A percentile compares a stretch with the other conserved stretches of the same genome.
Evolutionary conservation across 202 grass and related monocot genomes (phyloP).

Genomic region (Zizania palustris): DNA sequence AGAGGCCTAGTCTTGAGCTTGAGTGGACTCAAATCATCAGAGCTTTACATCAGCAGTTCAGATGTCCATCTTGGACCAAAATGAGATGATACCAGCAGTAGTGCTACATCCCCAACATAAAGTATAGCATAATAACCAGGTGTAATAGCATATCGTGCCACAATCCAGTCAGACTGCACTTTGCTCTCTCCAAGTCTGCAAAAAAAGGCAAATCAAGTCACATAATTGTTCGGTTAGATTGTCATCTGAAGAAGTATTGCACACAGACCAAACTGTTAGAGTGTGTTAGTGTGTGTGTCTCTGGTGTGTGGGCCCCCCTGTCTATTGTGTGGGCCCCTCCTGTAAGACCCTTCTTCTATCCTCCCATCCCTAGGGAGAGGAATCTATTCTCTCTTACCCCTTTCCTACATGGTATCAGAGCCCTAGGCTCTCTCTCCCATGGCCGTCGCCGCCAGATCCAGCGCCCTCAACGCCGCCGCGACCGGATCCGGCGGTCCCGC

Average conservation of each 20-base stretch:
- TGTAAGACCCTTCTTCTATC: too few relatives aligned
- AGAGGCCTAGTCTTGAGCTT: not conserved
- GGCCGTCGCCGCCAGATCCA: too few relatives aligned
- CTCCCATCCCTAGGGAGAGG: too few relatives aligned
- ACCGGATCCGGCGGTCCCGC: too few relatives aligned
- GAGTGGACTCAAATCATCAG: not conserved
- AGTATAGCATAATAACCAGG: not conserved
- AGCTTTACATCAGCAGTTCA: not conserved
- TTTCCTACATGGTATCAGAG: too few relatives aligned
- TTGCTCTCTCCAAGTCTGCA: not conserved
- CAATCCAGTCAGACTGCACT: not conserved
- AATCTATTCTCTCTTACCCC: too few relatives aligned
- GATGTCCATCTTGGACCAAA: not conserved
- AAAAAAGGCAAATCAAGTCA: constrained; percentile 9
- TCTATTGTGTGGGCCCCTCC: too few relatives aligned
- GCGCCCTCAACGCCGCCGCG: too few relatives aligned
- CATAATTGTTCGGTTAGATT: not conserved
- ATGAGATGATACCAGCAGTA: not conserved
- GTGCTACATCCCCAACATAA: not conserved
- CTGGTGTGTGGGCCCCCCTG: too few relatives aligned
- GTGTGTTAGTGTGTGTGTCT: too few relatives aligned
- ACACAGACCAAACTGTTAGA: not conserved
- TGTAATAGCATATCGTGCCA: not conserved
- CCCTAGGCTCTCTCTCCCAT: too few relatives aligned
- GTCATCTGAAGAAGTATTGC: not conserved